phyloP scores from a whole-genome alignment of 2,329 filamentous ascomycete genomes.

The Myriosclerotinia scirpicola region DNA sequence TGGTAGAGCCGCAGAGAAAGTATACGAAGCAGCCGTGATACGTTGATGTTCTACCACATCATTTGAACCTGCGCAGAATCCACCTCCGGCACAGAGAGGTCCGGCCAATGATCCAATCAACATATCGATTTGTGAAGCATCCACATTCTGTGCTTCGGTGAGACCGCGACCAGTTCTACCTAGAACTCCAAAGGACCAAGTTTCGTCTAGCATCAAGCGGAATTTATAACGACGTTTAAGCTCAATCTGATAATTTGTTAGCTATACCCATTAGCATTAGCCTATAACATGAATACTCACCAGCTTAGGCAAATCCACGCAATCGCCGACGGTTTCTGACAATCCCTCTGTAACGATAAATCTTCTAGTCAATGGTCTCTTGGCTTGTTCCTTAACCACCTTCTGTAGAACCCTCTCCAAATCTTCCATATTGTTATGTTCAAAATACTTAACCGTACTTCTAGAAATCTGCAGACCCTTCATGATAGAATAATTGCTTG shows the following conservation, averaged over 20 bases:
- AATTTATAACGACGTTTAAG: conserved; percentile 97
- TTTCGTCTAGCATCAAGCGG: conserved; percentile 94
- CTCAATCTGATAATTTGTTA: conserved; percentile 61
- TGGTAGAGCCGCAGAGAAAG: conserved; percentile 90
- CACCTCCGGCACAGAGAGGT: conserved; percentile 86
- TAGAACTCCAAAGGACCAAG: conserved; percentile 93
- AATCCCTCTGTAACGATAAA: conserved; percentile 96
- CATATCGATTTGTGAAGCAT: conserved; percentile 92
- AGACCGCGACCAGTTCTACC: conserved; percentile 88
- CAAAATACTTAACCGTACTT: conserved; percentile 89
- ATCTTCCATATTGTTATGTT: conserved; percentile 95
- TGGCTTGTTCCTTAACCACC: conserved; percentile 82
- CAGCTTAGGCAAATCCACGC: conserved; percentile 79
- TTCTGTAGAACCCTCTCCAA: conserved; percentile 81
- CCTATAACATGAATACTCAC: conserved; percentile 48
- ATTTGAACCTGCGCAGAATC: conserved; percentile 88
- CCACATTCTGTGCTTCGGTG: conserved; percentile 95
- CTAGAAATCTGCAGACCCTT: conserved; percentile 92
- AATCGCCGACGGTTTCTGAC: conserved; percentile 88
- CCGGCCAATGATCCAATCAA: conserved; percentile 91
- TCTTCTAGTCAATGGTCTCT: conserved; percentile 79
- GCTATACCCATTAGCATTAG: not conserved
- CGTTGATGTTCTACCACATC: conserved; percentile 97
- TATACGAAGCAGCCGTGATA: conserved; percentile 88
- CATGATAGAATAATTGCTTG: conserved; percentile 89